Percentiles rank a stretch among this genome's conserved stretches.
These are phyloP conservation scores for Ceriops tagal DNA, from an alignment of 345 rosid species.

Conservation along the genomic window DNA sequence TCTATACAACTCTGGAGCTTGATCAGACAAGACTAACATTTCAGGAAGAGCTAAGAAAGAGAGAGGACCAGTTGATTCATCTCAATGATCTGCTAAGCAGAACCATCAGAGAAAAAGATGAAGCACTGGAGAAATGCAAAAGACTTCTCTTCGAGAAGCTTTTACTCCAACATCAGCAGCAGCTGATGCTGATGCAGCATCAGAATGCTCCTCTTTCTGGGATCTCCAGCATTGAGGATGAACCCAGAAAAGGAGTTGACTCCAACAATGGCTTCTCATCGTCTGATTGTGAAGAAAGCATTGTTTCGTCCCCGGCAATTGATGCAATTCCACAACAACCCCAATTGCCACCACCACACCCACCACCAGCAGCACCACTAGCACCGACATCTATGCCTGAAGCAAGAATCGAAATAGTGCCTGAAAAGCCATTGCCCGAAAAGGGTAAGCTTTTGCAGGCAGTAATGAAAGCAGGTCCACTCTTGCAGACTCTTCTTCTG, in stretches of 20 bases:
- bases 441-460: slow-evolving; percentile 96
- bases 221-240: slow-evolving; percentile 85
- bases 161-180: slow-evolving; percentile 46
- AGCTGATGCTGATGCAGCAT: slow-evolving; percentile 13
- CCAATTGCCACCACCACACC: slow-evolving; percentile 1
- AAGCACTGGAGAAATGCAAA: slow-evolving; percentile 58
- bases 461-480: slow-evolving; percentile 95
- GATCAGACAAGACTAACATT: slow-evolving; percentile 66
- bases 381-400: slow-evolving; percentile 24
- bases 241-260: slow-evolving; percentile 59
- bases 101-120: slow-evolving; percentile 63
- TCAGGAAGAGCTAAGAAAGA: slow-evolving; percentile 66
- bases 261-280: slow-evolving; percentile 76
- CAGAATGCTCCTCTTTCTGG: slow-evolving; percentile 65
- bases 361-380: slow-evolving; percentile 1
- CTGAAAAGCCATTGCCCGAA: slow-evolving; percentile 80
- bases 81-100: slow-evolving; percentile 55
- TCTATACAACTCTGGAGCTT: slow-evolving; percentile 65
- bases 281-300: slow-evolving; percentile 89
- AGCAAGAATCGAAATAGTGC: slow-evolving; percentile 33
- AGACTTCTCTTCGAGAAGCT: slow-evolving; percentile 51
- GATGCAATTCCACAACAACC: slow-evolving; percentile 39
- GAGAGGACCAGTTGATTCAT: slow-evolving; percentile 60
- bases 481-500: slow-evolving; percentile 80
- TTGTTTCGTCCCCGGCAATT: slow-evolving; percentile 64